Base-by-base conservation (phyloP, 2,329 filamentous ascomycete genomes). In the Arthrinium puccinioides region DNA sequence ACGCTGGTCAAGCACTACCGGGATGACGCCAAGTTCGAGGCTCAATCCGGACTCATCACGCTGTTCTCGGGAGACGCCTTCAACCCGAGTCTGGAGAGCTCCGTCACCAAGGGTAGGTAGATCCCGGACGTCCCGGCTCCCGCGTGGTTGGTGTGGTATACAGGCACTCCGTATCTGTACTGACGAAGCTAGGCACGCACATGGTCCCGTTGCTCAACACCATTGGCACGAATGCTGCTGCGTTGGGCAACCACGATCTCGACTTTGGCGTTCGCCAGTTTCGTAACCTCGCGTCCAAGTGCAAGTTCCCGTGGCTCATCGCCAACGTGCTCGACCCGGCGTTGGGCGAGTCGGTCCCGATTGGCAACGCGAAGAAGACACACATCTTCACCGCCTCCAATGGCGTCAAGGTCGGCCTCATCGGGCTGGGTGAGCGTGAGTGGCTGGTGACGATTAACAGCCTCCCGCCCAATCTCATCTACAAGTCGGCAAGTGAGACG, bases 21-120 rank as follows among this genome's bases (percentile, higher is more conserved):
- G 35, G 60, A 74, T 2, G 70, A 75, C 35, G 59, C 72, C 28
- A 67, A 67, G 34, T 92, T 76, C 55, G 57, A 68, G 33, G 76
- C 64, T 14, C 81, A 86, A 54, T 67, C 86, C 1, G 66, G 74
- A 26, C 63, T 87, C 4, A 55, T 94, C 35, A 89, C 86, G 2
- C 72, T 94, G 48, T 96, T 95, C 61, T 94, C 87, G 3, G 88
- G 88, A 25, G 89, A 95, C 70, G 87, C 83, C 9, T 96, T 92
- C 62, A 95, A 95, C 56, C 88, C 89, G 0, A 90, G 85, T 50
- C 64, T 95, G 41, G 88, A 95, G 61, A 90, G 84, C 51, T 85
- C 83, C 14, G 80, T 95, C 23, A 95, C 88, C 3, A 95, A 95
- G 64, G 88, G 86, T 70, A 56, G 46, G 61, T 23, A n/a, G 2